Base-by-base conservation (phyloP, 1,284 basidiomycete genomes). In the Peniophora sp. region DNA sequence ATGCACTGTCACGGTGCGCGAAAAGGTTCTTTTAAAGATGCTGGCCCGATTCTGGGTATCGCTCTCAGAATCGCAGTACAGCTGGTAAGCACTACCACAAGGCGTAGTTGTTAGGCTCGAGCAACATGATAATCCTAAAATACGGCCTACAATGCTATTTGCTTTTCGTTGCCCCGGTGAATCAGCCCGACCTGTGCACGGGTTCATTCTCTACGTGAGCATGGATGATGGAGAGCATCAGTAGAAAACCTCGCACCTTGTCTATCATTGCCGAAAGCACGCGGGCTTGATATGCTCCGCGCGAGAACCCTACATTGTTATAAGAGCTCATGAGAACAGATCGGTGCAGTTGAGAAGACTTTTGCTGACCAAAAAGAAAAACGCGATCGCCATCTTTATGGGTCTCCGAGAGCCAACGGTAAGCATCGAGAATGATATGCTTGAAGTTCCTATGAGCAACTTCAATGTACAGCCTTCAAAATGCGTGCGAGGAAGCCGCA, bases 291-390 rank as follows among this genome's bases (percentile, higher is more conserved):
- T 72, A 75, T 22, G 73, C 72, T 16, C 72, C 73, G 24, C 73
- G 63, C 46, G 72, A 74, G 52, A 74, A 75, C 9, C 74, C 74
- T 74, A n/a, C n/a, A n/a, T n/a, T n/a, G n/a, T n/a, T n/a, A n/a
- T n/a, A n/a, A 48, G n/a, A n/a, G n/a, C n/a, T n/a, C n/a, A n/a
- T n/a, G n/a, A n/a, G n/a, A n/a, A n/a, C n/a, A n/a, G n/a, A n/a
- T n/a, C n/a, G n/a, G n/a, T n/a, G n/a, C n/a, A n/a, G n/a, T n/a
- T n/a, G n/a, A n/a, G n/a, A n/a, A n/a, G n/a, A n/a, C 34, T 10
- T 36, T 10, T 10, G 34, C 34, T 10, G 10, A 53, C 52, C 52
- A 24, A 53, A 53, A 17, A 53, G 43, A 34, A 46, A 53, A 6
- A 53, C 41, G 10, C 49, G 22, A 23, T 53, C 52, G n/a, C 49